These are phyloP conservation scores for Haplosporangium sp. DNA, from an alignment of 371 early-diverging fungal species.

Conservation along the genomic window DNA sequence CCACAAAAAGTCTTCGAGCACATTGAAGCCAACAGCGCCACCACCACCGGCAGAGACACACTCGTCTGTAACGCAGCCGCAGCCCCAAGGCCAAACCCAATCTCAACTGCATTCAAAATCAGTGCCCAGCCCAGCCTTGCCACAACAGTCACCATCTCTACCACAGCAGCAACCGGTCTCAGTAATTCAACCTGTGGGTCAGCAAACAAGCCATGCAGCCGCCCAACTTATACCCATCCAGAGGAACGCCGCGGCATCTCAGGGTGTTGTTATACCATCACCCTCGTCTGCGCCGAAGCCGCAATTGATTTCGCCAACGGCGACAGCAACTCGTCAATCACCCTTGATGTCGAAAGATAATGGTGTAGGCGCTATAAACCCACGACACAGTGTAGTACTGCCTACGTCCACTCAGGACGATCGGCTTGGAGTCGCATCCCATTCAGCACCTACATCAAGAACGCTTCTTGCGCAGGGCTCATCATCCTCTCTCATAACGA, in stretches of 20 bases:
- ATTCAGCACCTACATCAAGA: slow-evolving; percentile 9
- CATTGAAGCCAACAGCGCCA: slow-evolving; percentile 23
- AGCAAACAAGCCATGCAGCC: slow-evolving; percentile 10
- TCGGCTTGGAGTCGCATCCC: slow-evolving; percentile 6
- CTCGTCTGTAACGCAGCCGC: slow-evolving; percentile 2
- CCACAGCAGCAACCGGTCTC: slow-evolving; percentile 2
- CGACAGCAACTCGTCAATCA: slow-evolving; percentile 11
- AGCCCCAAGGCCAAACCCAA: neutral
- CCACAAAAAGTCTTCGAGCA: slow-evolving; percentile 24
- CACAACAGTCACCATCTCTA: slow-evolving; percentile 8
- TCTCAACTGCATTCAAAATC: slow-evolving; percentile 16
- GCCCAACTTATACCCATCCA: slow-evolving; percentile 30
- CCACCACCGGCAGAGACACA: slow-evolving; percentile 18
- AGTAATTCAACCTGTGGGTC: neutral
- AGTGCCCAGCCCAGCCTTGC: neutral
- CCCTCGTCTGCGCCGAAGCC: slow-evolving; percentile 9
- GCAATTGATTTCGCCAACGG: slow-evolving; percentile 14
- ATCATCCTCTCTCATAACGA: slow-evolving; percentile 26
- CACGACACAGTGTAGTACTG: slow-evolving; percentile 14
- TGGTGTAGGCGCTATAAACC: slow-evolving; percentile 10
- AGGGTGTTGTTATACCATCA: slow-evolving; percentile 20
- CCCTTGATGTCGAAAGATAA: slow-evolving; percentile 25
- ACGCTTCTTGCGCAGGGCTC: slow-evolving; percentile 37
- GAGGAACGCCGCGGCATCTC: slow-evolving; percentile 15
- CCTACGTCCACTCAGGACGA: slow-evolving; percentile 15